Base-by-base conservation (phyloP, 2,329 filamentous ascomycete species). In the Coleophoma eucalyptorum region DNA sequence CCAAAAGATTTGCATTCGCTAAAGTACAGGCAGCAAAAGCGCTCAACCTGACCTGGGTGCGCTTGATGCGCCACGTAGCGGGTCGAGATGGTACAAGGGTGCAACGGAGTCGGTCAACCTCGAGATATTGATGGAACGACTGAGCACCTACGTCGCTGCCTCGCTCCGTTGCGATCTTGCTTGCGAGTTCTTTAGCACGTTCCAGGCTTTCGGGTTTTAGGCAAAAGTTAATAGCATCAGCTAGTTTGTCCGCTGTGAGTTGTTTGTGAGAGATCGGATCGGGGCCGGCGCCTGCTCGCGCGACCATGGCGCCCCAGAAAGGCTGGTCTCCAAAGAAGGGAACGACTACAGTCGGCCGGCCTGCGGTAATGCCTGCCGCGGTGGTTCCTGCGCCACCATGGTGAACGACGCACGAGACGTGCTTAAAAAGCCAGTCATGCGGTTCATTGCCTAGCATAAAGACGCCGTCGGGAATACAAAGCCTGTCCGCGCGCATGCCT, bases 381-480 rank as follows among this genome's bases (percentile, higher is more conserved):
- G 88, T 93, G 3, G 90, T 95, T 6, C 90, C 90, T 3, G 90
- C 90, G 50, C 90, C 90, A 26, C 90, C 90, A 54, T 94, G 90
- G 62, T 94, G 90, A 11, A 92, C 86, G 2, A 94, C 89, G 34
- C 83, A 86, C 0, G 87, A 86, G 1, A 94, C 89, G 26, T 78
- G 82, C 55, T 88, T 76, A 67, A 95, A 95, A 0, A 95, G 70
- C 90, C 90, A 95, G 67, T 94, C 90, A 55, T 94, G 90, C 1
- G 15, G 21, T 7, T 4, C 21, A 7, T 26, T 26, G 21, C 21
- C 21, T 26, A 26, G 21, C 7, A 26, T 26, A 7, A 26, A 26
- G 21, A 26, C 21, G 21, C 21, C 21, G 21, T 26, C 21, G 7
- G 75, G 81, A 93, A 89, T 63, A 87, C 89, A 1, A 93, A 81